Conservation (phyloP, 805 yeast species). For the Phaffomyces antillensis region DNA sequence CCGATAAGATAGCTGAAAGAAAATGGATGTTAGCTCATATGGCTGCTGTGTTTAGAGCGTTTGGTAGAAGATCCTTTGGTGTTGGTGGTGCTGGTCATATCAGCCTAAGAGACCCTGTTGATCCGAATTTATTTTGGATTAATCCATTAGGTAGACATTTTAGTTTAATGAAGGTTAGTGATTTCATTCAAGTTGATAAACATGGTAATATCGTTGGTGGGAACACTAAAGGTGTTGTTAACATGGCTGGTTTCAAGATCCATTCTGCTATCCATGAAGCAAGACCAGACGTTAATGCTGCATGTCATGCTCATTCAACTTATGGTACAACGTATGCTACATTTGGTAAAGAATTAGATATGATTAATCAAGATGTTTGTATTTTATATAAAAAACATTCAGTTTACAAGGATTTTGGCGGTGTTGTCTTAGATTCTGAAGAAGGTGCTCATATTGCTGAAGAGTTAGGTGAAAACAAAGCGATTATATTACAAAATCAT, state of each 20-base stretch:
- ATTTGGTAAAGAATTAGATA: conserved; percentile 61
- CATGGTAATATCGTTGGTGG: conserved; percentile 57
- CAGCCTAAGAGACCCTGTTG: conserved; percentile 76
- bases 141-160: conserved; percentile 83
- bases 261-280: conserved; percentile 63
- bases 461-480: conserved; percentile 49
- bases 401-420: conserved; percentile 67
- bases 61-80: conserved; percentile 69
- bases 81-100: conserved; percentile 87
- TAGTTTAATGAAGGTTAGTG: conserved; percentile 48
- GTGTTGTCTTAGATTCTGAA: conserved; percentile 61
- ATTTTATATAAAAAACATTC: conserved; percentile 57
- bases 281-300: conserved; percentile 65
- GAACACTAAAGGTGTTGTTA: conserved; percentile 44
- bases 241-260: conserved; percentile 65
- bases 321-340: conserved; percentile 61
- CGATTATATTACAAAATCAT: conserved; percentile 61
- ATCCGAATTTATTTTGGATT: conserved; percentile 80
- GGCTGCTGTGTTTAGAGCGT: conserved; percentile 81
- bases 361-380: conserved; percentile 77
- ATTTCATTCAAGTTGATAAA: conserved; percentile 57
- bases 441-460: conserved; percentile 59
- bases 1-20: conserved; percentile 41
- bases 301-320: conserved; percentile 63
- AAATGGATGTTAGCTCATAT: conserved; percentile 59